phyloP scores from a whole-genome alignment of 495 filamentous ascomycete genomes.

The Paragyromitra xinjiangensis region DNA sequence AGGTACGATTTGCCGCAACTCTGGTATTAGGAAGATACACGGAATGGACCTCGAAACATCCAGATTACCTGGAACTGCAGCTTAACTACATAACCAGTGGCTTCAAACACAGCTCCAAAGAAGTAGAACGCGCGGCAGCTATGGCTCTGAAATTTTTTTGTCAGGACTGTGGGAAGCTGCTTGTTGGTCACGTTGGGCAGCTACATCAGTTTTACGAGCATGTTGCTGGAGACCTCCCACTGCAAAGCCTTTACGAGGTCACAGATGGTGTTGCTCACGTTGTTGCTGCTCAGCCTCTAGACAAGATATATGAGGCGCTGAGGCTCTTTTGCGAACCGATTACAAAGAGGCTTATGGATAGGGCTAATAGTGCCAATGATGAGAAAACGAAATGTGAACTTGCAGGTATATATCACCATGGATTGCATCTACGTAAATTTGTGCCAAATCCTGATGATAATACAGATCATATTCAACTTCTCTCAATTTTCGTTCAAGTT shows the following conservation, averaged over 20 bases:
- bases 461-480: slow-evolving; percentile 84
- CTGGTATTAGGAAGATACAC: slow-evolving; percentile 97
- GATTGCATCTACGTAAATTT: slow-evolving; percentile 23
- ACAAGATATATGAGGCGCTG: slow-evolving; percentile 80
- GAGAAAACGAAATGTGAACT: slow-evolving; percentile 81
- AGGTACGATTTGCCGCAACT: slow-evolving; percentile 93
- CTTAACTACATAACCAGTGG: slow-evolving; percentile 92
- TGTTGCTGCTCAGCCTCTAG: slow-evolving; percentile 81
- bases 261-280: slow-evolving; percentile 94
- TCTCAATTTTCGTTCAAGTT: slow-evolving; percentile 85
- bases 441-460: slow-evolving; percentile 32
- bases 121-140: slow-evolving; percentile 89
- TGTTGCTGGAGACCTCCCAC: slow-evolving; percentile 82
- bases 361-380: slow-evolving; percentile 84
- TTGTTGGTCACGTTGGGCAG: slow-evolving; percentile 79
- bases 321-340: slow-evolving; percentile 96
- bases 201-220: slow-evolving; percentile 91
- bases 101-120: slow-evolving; percentile 83
- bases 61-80: slow-evolving; percentile 87
- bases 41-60: slow-evolving; percentile 94
- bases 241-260: slow-evolving; percentile 88
- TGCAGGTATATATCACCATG: slow-evolving; percentile 68
- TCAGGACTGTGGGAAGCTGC: slow-evolving; percentile 85
- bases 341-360: slow-evolving; percentile 81
- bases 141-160: slow-evolving; percentile 97